Percentiles rank a stretch among this genome's conserved stretches.
Evolutionary conservation across 345 rosid species (phyloP).

Genomic region (Acer campestre): DNA sequence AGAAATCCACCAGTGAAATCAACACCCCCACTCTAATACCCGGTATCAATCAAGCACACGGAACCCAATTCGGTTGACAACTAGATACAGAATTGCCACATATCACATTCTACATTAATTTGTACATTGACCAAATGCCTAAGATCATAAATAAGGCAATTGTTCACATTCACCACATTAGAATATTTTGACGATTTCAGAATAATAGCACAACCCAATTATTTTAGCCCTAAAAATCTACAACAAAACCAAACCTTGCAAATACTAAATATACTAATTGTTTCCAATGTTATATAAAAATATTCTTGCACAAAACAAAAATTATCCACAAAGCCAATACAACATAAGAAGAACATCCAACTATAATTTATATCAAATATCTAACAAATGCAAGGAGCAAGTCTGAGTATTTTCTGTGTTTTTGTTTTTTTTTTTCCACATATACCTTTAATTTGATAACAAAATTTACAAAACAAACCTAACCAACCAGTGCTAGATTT

Average conservation of each 20-base stretch:
- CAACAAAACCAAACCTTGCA: not conserved
- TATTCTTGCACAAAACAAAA: not conserved
- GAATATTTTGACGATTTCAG: not conserved
- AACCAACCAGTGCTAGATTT: not conserved
- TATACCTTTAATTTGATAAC: not conserved
- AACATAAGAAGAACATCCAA: conserved; percentile 2
- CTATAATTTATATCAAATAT: not conserved
- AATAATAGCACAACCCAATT: not conserved
- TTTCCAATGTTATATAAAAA: not conserved
- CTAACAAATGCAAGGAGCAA: conserved; percentile 4
- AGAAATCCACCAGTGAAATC: not conserved
- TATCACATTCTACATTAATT: too few relatives aligned
- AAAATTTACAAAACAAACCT: conserved; percentile 15
- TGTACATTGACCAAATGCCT: too few relatives aligned
- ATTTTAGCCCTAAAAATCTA: not conserved
- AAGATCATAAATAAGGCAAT: too few relatives aligned
- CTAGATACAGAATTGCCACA: not conserved
- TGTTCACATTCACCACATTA: not conserved
- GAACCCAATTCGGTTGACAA: not conserved
- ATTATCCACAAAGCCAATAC: not conserved
- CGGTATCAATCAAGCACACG: not conserved
- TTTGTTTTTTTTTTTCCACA: not conserved
- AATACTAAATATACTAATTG: not conserved
- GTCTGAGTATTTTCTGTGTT: not conserved
- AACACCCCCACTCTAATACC: not conserved